Percentiles rank a stretch among this genome's conserved stretches.
Evolutionary conservation across 768 basidiomycete genomes (phyloP).

Genomic region (Crassisporium funariophilum): DNA sequence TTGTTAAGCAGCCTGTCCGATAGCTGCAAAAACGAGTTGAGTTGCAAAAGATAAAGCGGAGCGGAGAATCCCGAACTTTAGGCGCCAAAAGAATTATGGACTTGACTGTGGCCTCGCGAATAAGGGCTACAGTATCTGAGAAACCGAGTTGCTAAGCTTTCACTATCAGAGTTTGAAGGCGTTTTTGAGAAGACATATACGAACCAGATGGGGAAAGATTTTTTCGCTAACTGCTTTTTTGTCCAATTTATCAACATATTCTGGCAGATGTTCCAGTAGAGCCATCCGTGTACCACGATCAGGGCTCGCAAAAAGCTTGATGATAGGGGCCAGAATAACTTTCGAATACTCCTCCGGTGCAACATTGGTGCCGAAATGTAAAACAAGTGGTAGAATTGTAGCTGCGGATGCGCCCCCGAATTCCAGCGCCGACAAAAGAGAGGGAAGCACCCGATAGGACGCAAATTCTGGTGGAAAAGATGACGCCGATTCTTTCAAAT

Average conservation of each 20-base stretch:
- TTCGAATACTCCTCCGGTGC: constrained; percentile 70
- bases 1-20: constrained; percentile 94
- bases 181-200: constrained; percentile 33
- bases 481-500: constrained; percentile 74
- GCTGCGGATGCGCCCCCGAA: constrained; percentile 78
- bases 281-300: constrained; percentile 96
- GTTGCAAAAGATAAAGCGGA: neutral
- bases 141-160: constrained; percentile 88
- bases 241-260: constrained; percentile 87
- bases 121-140: constrained; percentile 89
- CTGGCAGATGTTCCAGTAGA: constrained; percentile 79
- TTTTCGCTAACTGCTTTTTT: constrained; percentile 83
- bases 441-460: constrained; percentile 84
- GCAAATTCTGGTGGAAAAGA: constrained; percentile 88
- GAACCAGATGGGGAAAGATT: constrained; percentile 90
- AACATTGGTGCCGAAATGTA: constrained; percentile 76
- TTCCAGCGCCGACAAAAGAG: constrained; percentile 76
- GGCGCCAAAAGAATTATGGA: constrained; percentile 82
- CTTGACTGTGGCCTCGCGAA: constrained; percentile 93
- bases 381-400: constrained; percentile 78
- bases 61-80: constrained; percentile 54
- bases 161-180: constrained; percentile 4
- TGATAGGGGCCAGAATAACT: constrained; percentile 72
- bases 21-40: constrained; percentile 49
- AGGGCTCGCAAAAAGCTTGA: constrained; percentile 84